Percentiles rank a stretch among this genome's conserved stretches.
Conservation (phyloP, 352 stramenopile species). For the Saprolegnia parasitica region DNA sequence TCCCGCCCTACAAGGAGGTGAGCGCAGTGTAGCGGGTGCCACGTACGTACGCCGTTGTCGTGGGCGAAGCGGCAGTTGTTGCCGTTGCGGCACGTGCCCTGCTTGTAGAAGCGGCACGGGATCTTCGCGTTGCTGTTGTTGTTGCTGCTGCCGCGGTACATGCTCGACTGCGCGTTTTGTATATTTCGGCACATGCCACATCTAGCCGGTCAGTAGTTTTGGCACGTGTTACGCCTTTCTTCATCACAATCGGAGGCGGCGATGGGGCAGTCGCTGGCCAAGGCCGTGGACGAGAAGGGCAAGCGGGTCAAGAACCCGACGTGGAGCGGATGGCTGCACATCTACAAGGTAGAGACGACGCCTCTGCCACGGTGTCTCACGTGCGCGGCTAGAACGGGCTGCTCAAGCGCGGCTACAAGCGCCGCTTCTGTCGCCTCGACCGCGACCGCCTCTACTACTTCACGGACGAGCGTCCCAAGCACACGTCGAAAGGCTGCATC, state of each 20-base stretch:
- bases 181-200: background rate
- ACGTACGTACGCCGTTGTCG: background rate
- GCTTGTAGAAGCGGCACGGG: conserved; percentile 21
- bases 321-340: conserved; percentile 24
- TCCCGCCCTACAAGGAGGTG: background rate
- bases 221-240: background rate
- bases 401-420: conserved; percentile 1
- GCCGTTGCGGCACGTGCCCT: conserved; percentile 23
- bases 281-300: conserved; percentile 23
- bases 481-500: conserved; percentile 24
- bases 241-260: background rate
- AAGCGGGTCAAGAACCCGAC: conserved; percentile 8
- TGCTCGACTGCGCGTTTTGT: background rate
- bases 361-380: background rate
- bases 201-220: background rate
- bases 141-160: background rate
- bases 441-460: conserved; percentile 28
- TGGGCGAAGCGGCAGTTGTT: conserved; percentile 28
- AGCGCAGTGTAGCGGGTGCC: background rate
- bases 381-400: conserved; percentile 12
- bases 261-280: conserved; percentile 27
- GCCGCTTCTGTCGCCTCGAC: conserved; percentile 13
- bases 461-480: conserved; percentile 7
- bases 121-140: conserved; percentile 1
- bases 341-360: conserved; percentile 11